Evolutionary conservation across 2,329 filamentous ascomycete species (phyloP), one percentile per base, ranked within the genome.

Genomic region (Colletotrichum brevisporum): DNA sequence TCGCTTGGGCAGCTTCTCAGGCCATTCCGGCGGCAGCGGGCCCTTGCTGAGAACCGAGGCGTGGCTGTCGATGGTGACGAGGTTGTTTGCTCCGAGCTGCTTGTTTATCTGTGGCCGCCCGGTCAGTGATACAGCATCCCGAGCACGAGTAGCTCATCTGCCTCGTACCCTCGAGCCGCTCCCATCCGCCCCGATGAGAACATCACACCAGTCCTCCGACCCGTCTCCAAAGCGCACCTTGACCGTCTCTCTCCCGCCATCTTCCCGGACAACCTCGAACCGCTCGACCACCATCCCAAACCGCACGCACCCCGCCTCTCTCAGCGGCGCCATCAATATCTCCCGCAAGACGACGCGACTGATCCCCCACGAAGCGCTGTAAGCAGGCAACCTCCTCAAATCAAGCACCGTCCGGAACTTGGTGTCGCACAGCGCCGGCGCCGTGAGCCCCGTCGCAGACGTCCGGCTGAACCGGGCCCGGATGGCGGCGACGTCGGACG

Each of bases 341-440:
- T 66, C 39, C 31, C 43, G 50, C 12, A 61, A 50, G 2, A 61
- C 50, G 2, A 66, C 56, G 0, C 63, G 56, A 21, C 61, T 66
- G 9, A 66, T 55, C 6, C 39, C 63, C 18, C 18, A 45, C 2
- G 59, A 68, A 5, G 16, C 31, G 4, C 27, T 36, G 53, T 63
- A 68, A 2, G 24, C 18, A 5, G 53, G 65, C 4, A 68, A 13
- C 13, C 47, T 13, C 3, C 27, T 10, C 8, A 68, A 41, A 8
- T 68, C 65, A 16, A 68, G 45, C 10, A 68, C 16, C 2, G 45
- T 26, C 26, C 63, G 13, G 16, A 63, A 68, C 27, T n/a, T 48
- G 3, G 60, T 39, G n/a, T 51, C 53, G 18, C 39, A 48, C 16
- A 63, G 13, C 6, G 26, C n/a, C 2, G 65, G 65, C 1, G 65